phyloP scores from a whole-genome alignment of 2,329 filamentous ascomycete species.

The Phialophora verrucosa region DNA sequence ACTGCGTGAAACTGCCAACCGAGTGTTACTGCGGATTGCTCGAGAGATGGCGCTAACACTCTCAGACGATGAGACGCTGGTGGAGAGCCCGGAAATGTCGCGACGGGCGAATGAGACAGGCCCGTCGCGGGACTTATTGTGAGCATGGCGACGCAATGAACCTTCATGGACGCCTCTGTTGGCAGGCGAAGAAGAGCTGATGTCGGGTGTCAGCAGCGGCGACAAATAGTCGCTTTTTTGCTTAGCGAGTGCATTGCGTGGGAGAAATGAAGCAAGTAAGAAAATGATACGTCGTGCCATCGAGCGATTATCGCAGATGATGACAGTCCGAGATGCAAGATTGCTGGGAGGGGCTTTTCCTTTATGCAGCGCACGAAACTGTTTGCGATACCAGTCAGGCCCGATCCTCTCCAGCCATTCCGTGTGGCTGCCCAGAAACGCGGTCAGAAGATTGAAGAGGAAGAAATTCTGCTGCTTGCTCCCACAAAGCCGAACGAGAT shows the following conservation, averaged over 20 bases:
- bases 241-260: conserved; percentile 41
- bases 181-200: conserved; percentile 28
- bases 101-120: conserved; percentile 24
- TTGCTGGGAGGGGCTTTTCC: conserved; percentile 54
- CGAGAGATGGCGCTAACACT: conserved; percentile 41
- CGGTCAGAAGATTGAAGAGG: conserved; percentile 63
- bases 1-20: conserved; percentile 5
- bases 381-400: conserved; percentile 60
- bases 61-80: conserved; percentile 54
- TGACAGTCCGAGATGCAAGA: conserved; percentile 61
- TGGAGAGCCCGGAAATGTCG: conserved; percentile 41
- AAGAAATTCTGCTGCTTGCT: conserved; percentile 65
- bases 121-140: conserved; percentile 28
- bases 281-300: conserved; percentile 64
- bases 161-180: conserved; percentile 19
- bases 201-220: conserved; percentile 32
- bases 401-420: conserved; percentile 64
- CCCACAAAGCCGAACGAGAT: conserved; percentile 61
- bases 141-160: conserved; percentile 25
- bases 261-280: conserved; percentile 63
- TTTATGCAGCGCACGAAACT: conserved; percentile 56
- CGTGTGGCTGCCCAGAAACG: conserved; percentile 65
- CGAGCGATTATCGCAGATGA: conserved; percentile 65
- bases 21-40: conserved; percentile 22
- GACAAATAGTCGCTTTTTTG: conserved; percentile 27